Evolutionary conservation across 179 eudicot genomes (phyloP).

Genomic region (Silene vulgaris): DNA sequence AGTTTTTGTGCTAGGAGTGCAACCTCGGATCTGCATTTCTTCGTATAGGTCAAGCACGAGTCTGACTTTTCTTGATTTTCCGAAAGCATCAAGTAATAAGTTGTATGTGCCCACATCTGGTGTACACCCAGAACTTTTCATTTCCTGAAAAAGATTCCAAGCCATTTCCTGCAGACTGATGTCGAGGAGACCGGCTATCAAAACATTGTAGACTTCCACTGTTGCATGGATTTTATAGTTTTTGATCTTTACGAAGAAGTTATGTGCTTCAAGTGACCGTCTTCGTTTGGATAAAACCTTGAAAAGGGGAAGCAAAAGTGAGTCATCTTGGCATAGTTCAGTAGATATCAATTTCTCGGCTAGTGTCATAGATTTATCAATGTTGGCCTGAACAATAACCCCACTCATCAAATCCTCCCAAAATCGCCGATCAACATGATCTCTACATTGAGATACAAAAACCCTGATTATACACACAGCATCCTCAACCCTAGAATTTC

Average conservation of each 20-base stretch:
- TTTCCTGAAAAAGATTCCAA: conserved; percentile 67
- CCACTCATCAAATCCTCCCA: conserved; percentile 69
- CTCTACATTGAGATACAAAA: conserved; percentile 28
- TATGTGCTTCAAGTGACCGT: conserved; percentile 59
- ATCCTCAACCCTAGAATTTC: conserved; percentile 53
- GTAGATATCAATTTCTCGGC: conserved; percentile 47
- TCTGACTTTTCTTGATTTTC: conserved; percentile 52
- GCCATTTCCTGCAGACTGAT: conserved; percentile 42
- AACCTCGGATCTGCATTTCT: conserved; percentile 71
- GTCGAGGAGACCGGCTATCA: conserved; percentile 72
- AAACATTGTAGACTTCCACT: conserved; percentile 46
- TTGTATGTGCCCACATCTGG: conserved; percentile 77
- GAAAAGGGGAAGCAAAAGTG: conserved; percentile 56
- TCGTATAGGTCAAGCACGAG: conserved; percentile 54
- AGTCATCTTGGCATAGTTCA: conserved; percentile 56
- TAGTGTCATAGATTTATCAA: conserved; percentile 46
- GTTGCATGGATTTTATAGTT: conserved; percentile 42
- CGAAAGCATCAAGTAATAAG: conserved; percentile 68
- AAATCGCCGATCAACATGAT: conserved; percentile 29
- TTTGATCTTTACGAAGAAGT: conserved; percentile 40
- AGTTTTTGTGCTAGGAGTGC: conserved; percentile 61
- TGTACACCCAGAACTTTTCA: conserved; percentile 58
- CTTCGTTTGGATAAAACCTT: conserved; percentile 54
- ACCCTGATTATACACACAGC: conserved; percentile 52
- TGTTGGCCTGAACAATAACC: conserved; percentile 48